Conservation (phyloP, 2,329 filamentous ascomycete genomes). For the Fusarium multiceps region DNA sequence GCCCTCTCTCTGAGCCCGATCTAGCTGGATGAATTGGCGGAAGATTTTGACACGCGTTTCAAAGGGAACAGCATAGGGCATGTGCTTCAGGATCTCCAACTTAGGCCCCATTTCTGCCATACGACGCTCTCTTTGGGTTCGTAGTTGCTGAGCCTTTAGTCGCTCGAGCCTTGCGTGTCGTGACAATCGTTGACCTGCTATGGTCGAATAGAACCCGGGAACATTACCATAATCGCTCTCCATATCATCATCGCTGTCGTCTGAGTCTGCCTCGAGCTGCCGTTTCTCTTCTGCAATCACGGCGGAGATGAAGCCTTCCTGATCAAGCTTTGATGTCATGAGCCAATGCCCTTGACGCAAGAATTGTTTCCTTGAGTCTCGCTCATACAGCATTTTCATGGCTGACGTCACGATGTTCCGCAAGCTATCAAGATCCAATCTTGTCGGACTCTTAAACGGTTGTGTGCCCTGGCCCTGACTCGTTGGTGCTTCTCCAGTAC, state of each 20-base stretch:
- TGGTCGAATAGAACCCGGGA: constrained; percentile 47
- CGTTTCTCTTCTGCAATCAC: constrained; percentile 90
- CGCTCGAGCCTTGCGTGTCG: constrained; percentile 73
- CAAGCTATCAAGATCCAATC: constrained; percentile 78
- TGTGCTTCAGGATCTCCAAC: constrained; percentile 90
- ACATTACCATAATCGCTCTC: constrained; percentile 49
- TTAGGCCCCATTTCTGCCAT: constrained; percentile 85
- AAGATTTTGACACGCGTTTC: constrained; percentile 92
- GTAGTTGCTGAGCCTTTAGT: constrained; percentile 72
- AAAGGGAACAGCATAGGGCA: constrained; percentile 97
- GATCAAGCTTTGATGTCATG: constrained; percentile 89
- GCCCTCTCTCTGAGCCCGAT: constrained; percentile 56
- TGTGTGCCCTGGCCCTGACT: background rate
- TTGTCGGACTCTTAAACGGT: constrained; percentile 33
- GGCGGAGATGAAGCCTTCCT: constrained; percentile 85
- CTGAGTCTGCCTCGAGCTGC: constrained; percentile 66
- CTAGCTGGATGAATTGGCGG: constrained; percentile 87
- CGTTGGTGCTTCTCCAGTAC: constrained; percentile 16
- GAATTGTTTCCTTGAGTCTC: constrained; percentile 89
- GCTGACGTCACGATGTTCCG: constrained; percentile 83
- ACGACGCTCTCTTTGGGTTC: constrained; percentile 74
- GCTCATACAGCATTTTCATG: constrained; percentile 88
- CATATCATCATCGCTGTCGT: constrained; percentile 54
- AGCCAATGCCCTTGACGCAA: constrained; percentile 89
- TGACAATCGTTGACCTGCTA: constrained; percentile 68